Evolutionary conservation across 169 alveolate species (phyloP), one percentile per base, ranked within the genome.

Genomic region (Fabrea salina): DNA sequence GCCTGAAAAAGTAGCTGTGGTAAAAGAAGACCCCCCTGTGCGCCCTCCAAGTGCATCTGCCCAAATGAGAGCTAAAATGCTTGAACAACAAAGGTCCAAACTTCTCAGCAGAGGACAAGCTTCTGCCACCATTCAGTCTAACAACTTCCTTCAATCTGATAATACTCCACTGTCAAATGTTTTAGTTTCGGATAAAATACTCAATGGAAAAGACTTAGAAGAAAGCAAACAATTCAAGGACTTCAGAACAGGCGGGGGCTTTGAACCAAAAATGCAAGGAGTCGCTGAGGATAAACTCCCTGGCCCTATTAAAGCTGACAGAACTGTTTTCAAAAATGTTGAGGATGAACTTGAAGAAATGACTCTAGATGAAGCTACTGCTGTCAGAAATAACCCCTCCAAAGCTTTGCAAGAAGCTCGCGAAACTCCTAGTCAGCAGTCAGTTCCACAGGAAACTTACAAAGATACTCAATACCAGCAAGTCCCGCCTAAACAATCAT

Each of bases 231-330:
- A 16, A 11, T 30, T 61, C 8, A 61, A 35, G 39, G 50, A 27
- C 3, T 61, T 61, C 25, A 37, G 37, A 16, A 25, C 56, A 61
- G 25, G 25, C 13, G 11, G 22, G 39, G 19, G 19, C 8, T 30
- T 32, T 61, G 74, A 61, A 27, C 74, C 74, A 8, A 35, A 35
- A 16, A 25, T 51, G 13, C 16, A 7, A 13, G 39, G 25, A 35
- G 32, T 30, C 39, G 13, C 11, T 2, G 11, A 16, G 16, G 74
- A 61, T 27, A 33, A 8, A 1, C 25, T 61, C 30, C 74, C 74
- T 2, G 74, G 51, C 32, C 74, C 74, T 27, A 61, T 61, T 32
- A 61, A 61, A 35, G 74, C 74, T 61, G 74, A 61, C 11, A 30
- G 16, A 11, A 25, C 53, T 8, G 74, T 61, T 25, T n/a, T 61